Evolutionary conservation across 345 rosid species (phyloP), one percentile per base, ranked within the genome.

Genomic region (Acer saccharum): DNA sequence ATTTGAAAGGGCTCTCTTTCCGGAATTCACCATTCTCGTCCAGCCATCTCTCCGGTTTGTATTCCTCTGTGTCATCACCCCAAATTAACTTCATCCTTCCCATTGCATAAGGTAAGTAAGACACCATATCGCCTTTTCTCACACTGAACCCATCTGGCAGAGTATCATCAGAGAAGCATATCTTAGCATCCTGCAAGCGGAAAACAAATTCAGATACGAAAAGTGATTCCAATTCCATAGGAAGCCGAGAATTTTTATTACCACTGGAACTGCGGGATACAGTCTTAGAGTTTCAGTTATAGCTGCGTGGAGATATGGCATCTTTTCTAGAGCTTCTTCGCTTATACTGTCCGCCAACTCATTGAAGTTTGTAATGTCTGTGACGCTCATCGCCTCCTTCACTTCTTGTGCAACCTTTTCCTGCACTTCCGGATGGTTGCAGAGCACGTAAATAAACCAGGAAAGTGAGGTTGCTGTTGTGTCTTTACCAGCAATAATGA

Each of bases 401-500:
- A 87, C 80, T 69, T 90, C 92, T 72, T 75, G 61, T 10, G 78
- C 86, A 76, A 88, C 81, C 76, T 82, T 87, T 60, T 86, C 90
- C 72, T 87, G 92, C 54, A 88, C 78, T 13, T 0, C 20, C 29
- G 89, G 92, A 50, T 86, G 57, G 65, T 83, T 73, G 82, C 94
- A 88, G 29, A 90, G 87, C 87, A 83, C 81, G 74, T 79, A 87
- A 6, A 84, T 62, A 69, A 90, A 88, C 94, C 94, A 90, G 10
- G 94, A 84, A 10, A 90, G 86, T 65, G 90, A 8, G 48, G 82
- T 73, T 23, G 92, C 94, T 4, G 90, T 90, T 6, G 92, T 90
- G 81, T 90, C 94, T 86, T 88, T 90, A 11, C 94, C 92, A 41
- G 94, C 94, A 65, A 87, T 88, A 7, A 87, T 76, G 80, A 90